These are phyloP conservation scores for Oryza meyeriana DNA, from an alignment of 176 grass and related monocot genomes.

Conservation along the genomic window DNA sequence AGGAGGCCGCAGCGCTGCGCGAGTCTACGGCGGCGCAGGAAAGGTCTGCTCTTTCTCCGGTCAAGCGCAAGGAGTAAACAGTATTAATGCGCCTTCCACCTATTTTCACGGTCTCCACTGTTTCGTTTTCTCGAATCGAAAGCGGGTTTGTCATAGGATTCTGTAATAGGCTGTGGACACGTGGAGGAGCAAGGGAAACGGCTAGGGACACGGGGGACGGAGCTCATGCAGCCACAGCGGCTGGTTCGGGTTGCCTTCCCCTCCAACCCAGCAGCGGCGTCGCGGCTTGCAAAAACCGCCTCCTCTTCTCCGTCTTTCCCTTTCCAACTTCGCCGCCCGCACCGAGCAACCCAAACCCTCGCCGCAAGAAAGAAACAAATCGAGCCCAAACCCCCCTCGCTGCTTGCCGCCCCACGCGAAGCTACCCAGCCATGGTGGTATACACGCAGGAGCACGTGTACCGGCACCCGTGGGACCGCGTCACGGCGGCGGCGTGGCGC, in stretches of 20 bases:
- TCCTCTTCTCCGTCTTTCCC: background rate
- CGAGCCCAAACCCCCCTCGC: slow-evolving; percentile 16
- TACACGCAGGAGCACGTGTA: slow-evolving; percentile 96
- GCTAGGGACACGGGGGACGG: background rate
- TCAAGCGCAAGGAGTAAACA: slow-evolving; percentile 11
- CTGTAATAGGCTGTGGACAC: background rate
- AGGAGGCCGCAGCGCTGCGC: background rate
- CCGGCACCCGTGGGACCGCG: slow-evolving; percentile 93
- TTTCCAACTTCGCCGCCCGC: slow-evolving; percentile 6
- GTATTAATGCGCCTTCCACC: background rate
- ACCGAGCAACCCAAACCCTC: slow-evolving; percentile 17
- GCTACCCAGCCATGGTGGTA: slow-evolving; percentile 43
- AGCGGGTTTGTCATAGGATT: rapidly evolving
- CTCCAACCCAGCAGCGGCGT: slow-evolving; percentile 37
- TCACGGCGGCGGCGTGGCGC: slow-evolving; percentile 89
- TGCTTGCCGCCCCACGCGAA: background rate
- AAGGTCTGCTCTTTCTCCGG: background rate
- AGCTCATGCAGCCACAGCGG: background rate
- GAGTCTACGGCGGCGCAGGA: background rate
- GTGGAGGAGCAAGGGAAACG: background rate
- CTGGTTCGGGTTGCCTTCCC: slow-evolving; percentile 31
- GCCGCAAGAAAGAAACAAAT: slow-evolving; percentile 37
- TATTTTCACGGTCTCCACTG: background rate
- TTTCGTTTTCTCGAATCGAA: background rate
- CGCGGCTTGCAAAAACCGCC: background rate